These are phyloP conservation scores for Aureococcus anophagefferens DNA, from an alignment of 108 stramenopile genomes.

Conservation along the genomic window DNA sequence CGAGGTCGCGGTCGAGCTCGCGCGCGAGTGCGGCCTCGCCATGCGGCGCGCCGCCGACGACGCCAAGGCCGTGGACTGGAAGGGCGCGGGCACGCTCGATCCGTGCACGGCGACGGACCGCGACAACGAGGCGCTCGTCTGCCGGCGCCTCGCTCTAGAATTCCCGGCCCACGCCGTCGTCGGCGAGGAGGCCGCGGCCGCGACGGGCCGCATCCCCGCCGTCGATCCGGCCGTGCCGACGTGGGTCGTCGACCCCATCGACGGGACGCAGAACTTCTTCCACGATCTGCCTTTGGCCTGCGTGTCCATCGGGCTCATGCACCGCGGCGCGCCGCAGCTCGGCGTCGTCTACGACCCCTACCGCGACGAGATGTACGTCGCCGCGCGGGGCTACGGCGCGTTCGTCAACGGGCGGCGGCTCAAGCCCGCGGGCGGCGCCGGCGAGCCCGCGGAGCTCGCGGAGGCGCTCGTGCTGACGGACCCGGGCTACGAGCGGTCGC, in stretches of 20 bases:
- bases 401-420: conserved; percentile 13
- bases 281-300: conserved; percentile 30
- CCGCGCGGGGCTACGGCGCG: conserved; percentile 33
- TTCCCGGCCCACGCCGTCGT: conserved; percentile 4
- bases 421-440: no score
- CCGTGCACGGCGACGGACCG: conserved; percentile 3
- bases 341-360: conserved; percentile 35
- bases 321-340: conserved; percentile 2
- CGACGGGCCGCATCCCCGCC: neutral
- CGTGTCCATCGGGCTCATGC: conserved; percentile 27
- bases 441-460: no score
- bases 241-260: conserved; percentile 45
- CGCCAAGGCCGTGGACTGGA: neutral
- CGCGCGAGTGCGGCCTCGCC: neutral
- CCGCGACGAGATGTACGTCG: conserved; percentile 31
- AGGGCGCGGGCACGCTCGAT: neutral
- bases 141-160: neutral
- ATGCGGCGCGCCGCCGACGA: neutral
- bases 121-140: neutral
- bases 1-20: no score
- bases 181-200: conserved; percentile 2
- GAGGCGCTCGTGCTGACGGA: no score
- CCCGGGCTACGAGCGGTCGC: no score
- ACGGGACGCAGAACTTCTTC: conserved; percentile 62
- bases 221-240: conserved; percentile 1